phyloP scores from a whole-genome alignment of 2,329 filamentous ascomycete species.

The Xylaria sp. region DNA sequence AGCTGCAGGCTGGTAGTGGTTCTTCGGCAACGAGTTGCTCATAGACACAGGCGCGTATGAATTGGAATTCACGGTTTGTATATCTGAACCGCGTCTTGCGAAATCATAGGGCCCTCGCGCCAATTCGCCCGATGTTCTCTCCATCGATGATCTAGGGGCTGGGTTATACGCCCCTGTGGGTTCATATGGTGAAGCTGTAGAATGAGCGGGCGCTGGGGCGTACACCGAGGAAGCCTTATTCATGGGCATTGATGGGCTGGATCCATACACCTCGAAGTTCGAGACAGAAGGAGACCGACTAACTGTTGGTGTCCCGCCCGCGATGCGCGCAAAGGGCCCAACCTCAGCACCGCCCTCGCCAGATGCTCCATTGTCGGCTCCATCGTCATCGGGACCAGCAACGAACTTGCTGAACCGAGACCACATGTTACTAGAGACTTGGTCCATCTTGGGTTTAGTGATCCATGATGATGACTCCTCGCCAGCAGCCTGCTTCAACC shows the following conservation, averaged over 20 bases:
- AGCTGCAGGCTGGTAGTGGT: conserved; percentile 48
- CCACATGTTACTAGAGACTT: conserved; percentile 90
- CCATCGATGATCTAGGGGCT: conserved; percentile 56
- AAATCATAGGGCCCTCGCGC: conserved; percentile 56
- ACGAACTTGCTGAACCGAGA: conserved; percentile 97
- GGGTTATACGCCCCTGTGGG: conserved; percentile 47
- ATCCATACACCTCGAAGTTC: conserved; percentile 79
- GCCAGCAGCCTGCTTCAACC: conserved; percentile 86
- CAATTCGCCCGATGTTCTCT: conserved; percentile 58
- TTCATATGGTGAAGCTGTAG: conserved; percentile 53
- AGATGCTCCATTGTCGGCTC: conserved; percentile 65
- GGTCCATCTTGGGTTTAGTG: conserved; percentile 93
- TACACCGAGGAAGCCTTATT: conserved; percentile 64
- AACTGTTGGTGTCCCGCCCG: conserved; percentile 78
- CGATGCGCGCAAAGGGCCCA: conserved; percentile 85
- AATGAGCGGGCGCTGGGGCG: conserved; percentile 54
- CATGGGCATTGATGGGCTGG: conserved; percentile 52
- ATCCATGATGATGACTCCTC: conserved; percentile 89
- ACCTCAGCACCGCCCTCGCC: conserved; percentile 68
- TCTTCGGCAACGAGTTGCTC: conserved; percentile 43
- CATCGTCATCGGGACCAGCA: conserved; percentile 84
- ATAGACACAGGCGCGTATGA: conserved; percentile 51
- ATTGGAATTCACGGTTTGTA: conserved; percentile 49
- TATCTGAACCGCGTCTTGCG: conserved; percentile 55
- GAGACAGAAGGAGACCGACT: conserved; percentile 78